These are phyloP conservation scores for Tetracladium setigerum DNA, from an alignment of 495 filamentous ascomycete genomes.

Conservation along the genomic window DNA sequence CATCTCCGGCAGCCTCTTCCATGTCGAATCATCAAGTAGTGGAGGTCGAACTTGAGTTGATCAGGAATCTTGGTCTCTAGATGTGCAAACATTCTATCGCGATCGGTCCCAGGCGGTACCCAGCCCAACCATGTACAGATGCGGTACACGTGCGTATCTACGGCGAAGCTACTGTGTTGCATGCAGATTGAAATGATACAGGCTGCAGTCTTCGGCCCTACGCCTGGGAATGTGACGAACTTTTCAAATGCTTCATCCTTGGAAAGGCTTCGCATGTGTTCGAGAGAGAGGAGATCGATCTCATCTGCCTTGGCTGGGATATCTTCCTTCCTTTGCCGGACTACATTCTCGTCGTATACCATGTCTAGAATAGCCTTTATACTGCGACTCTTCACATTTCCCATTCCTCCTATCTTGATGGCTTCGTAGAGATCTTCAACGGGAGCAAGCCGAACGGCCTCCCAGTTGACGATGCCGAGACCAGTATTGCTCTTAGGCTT, in stretches of 20 bases:
- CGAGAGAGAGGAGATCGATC: slow-evolving; percentile 54
- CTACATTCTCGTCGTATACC: slow-evolving; percentile 62
- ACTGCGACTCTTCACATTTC: slow-evolving; percentile 61
- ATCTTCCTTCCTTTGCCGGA: not conserved
- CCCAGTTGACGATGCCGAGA: slow-evolving; percentile 79
- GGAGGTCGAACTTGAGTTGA: slow-evolving; percentile 80
- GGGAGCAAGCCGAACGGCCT: slow-evolving; percentile 61
- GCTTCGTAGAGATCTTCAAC: slow-evolving; percentile 58
- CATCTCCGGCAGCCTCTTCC: slow-evolving; percentile 77
- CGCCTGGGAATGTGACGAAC: slow-evolving; percentile 70
- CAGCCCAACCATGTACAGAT: slow-evolving; percentile 81
- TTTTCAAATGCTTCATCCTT: slow-evolving; percentile 65
- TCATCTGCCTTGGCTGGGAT: slow-evolving; percentile 20
- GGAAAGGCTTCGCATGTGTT: slow-evolving; percentile 63
- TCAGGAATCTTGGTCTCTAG: slow-evolving; percentile 78
- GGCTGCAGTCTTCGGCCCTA: slow-evolving; percentile 86
- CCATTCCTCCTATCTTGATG: slow-evolving; percentile 68
- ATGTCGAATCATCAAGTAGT: slow-evolving; percentile 81
- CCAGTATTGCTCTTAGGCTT: slow-evolving; percentile 23
- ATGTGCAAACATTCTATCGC: slow-evolving; percentile 70
- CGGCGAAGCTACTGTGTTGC: slow-evolving; percentile 68
- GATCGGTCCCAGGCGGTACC: slow-evolving; percentile 56
- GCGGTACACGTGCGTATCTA: slow-evolving; percentile 80
- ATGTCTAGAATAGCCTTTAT: slow-evolving; percentile 79
- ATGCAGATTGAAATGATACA: slow-evolving; percentile 81